Base-by-base conservation (phyloP, 495 filamentous ascomycete species). In the Choiromyces venosus region DNA sequence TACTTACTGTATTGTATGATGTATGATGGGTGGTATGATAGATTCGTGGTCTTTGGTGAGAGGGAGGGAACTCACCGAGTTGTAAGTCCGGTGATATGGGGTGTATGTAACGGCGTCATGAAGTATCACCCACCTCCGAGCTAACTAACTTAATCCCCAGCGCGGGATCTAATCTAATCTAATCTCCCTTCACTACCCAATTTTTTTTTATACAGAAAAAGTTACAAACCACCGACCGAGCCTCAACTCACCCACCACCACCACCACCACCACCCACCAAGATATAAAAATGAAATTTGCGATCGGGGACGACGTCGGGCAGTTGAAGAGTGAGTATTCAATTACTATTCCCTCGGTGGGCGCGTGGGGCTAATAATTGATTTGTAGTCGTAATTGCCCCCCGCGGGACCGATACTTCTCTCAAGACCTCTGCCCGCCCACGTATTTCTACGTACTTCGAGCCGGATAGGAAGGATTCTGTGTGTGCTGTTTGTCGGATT, bases 201-300 rank as follows among this genome's bases (percentile, higher is more conserved):
- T 10, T n/a, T 42, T 19, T 2, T 9, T 19, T 61, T 70, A 3
- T 37, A 61, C 29, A 69, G 68, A 75, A 76, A 71, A 76, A 44
- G 38, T 61, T 67, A 56, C n/a, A 12, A 3, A 56, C n/a, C 39
- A 65, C 70, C 39, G 74, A 65, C 70, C 39, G 74, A 77, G 69
- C 75, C 75, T 72, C 75, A 69, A 65, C 65, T 38, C 29, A 37
- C 72, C 3, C 12, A 73, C 56, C 56, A 79, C 38, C 21, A 73
- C 52, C 37, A n/a, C 37, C 75, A 44, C 25, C 40, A 65, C 39
- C 40, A n/a, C 10, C 1, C 19, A 25, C 39, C n/a, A n/a, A n/a
- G n/a, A n/a, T n/a, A n/a, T n/a, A n/a, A 70, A 69, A 65, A 80
- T 80, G 78, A 76, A 76, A 38, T 80, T 80, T 25, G 78, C 72